Evolutionary conservation across 2,329 filamentous ascomycete species (phyloP), one percentile per base, ranked within the genome.

Genomic region (Phaeomoniella chlamydospora): DNA sequence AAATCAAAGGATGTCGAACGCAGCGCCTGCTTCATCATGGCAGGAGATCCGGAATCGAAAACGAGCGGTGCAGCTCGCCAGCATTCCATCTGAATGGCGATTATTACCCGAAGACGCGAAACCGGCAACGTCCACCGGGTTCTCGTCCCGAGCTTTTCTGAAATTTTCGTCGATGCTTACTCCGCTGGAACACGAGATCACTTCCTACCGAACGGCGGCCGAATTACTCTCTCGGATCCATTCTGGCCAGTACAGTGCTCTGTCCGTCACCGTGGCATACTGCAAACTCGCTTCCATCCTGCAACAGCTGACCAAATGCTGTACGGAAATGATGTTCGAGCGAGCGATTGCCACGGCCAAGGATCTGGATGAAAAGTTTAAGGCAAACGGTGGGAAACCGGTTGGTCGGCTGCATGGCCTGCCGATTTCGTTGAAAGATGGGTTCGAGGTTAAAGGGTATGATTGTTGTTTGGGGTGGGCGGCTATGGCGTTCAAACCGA

Each of bases 391-490:
- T 9, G 22, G 22, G 22, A 55, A 59, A 41, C 51, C 64, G 0
- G 55, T 67, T 29, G 80, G 80, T 0, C 77, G 78, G 2, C 62
- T 85, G 2, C 79, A 84, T 51, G 80, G 76, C 51, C 42, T 63
- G 12, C 53, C 56, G 1, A 54, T 66, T 32, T 72, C 75, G 0
- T 64, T 85, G 33, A 85, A 85, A 48, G 49, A 49, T 31, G 48
- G 43, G 18, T 49, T 50, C 34, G 46, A 49, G 35, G 43, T 50
- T 33, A 43, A 50, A 41, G 51, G 50, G 10, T 47, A 48, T 19
- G 45, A 50, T 39, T 46, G 50, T n/a, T 49, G 49, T 4, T 51
- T 51, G 31, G 51, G 51, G 13, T 52, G 51, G 38, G 43, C 51
- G 6, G 30, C n/a, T 6, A 6, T 34, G 9, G 41, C 50, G 1